These are phyloP conservation scores for Eucalyptus brandiana DNA, from an alignment of 345 rosid genomes.

Conservation along the genomic window DNA sequence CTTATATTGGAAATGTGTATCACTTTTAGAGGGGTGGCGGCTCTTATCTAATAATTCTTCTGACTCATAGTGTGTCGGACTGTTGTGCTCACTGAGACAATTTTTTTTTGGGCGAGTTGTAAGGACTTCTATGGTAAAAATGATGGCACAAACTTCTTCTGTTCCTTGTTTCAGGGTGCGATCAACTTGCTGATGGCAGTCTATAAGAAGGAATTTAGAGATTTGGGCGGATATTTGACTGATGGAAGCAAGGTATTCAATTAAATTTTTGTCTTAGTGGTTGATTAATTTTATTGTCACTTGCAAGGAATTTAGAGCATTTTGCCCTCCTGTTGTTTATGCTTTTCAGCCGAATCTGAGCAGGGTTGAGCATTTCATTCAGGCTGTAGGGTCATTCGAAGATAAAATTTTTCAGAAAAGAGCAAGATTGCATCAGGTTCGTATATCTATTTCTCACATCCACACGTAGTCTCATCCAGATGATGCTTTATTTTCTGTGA, in stretches of 20 bases:
- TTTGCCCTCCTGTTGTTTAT: neutral
- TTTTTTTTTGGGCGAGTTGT: neutral
- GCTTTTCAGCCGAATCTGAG: constrained; percentile 54
- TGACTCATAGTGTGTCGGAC: neutral
- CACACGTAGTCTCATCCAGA: neutral
- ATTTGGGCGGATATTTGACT: constrained; percentile 59
- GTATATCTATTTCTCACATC: neutral
- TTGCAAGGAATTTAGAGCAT: neutral
- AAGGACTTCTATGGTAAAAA: neutral
- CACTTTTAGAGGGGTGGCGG: neutral
- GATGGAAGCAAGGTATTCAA: constrained; percentile 60
- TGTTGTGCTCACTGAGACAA: neutral
- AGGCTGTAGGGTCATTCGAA: constrained; percentile 79
- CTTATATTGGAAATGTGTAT: neutral
- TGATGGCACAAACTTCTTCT: neutral
- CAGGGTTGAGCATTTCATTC: constrained; percentile 79
- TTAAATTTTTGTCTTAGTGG: neutral
- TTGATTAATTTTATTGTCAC: neutral
- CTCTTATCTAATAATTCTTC: neutral
- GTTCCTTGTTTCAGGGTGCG: constrained; percentile 56
- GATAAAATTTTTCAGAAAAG: constrained; percentile 83
- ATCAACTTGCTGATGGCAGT: constrained; percentile 75
- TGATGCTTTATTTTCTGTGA: neutral
- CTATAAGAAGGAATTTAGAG: constrained; percentile 71
- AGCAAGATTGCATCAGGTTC: constrained; percentile 57